phyloP scores from a whole-genome alignment of 495 filamentous ascomycete genomes.

The Tuber calosporum region DNA sequence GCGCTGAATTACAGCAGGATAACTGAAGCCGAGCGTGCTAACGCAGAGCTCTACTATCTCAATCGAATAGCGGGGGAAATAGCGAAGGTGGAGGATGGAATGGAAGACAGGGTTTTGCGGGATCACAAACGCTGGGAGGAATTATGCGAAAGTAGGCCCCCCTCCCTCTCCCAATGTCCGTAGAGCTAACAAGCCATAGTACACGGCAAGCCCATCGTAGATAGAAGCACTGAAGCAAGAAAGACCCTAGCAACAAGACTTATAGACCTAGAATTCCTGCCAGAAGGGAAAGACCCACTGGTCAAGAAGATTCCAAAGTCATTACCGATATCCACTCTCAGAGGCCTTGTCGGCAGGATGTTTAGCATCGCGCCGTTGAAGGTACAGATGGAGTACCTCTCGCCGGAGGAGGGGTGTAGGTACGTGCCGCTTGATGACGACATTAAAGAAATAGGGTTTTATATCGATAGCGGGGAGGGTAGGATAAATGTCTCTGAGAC shows the following conservation, averaged over 20 bases:
- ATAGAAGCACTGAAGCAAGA: conserved; percentile 55
- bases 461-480: conserved; percentile 63
- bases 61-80: conserved; percentile 69
- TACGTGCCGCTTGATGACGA: conserved; percentile 59
- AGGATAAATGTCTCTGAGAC: conserved; percentile 53
- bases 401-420: conserved; percentile 58
- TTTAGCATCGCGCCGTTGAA: conserved; percentile 59
- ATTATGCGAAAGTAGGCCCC: conserved; percentile 52
- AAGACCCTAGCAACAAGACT: conserved; percentile 21
- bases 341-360: conserved; percentile 64
- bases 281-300: conserved; percentile 10
- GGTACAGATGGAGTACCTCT: conserved; percentile 63
- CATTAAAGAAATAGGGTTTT: conserved; percentile 71
- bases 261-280: conserved; percentile 23
- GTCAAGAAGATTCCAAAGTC: conserved; percentile 61
- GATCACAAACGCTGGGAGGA: conserved; percentile 62
- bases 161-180: neutral
- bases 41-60: conserved; percentile 90
- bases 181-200: conserved; percentile 11
- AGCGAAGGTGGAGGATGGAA: conserved; percentile 52
- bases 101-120: conserved; percentile 49
- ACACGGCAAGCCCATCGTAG: conserved; percentile 42
- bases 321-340: conserved; percentile 71
- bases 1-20: conserved; percentile 73
- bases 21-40: conserved; percentile 61